These are phyloP conservation scores for Xerocomellus amylosporus DNA, from an alignment of 768 basidiomycete genomes.

Conservation along the genomic window DNA sequence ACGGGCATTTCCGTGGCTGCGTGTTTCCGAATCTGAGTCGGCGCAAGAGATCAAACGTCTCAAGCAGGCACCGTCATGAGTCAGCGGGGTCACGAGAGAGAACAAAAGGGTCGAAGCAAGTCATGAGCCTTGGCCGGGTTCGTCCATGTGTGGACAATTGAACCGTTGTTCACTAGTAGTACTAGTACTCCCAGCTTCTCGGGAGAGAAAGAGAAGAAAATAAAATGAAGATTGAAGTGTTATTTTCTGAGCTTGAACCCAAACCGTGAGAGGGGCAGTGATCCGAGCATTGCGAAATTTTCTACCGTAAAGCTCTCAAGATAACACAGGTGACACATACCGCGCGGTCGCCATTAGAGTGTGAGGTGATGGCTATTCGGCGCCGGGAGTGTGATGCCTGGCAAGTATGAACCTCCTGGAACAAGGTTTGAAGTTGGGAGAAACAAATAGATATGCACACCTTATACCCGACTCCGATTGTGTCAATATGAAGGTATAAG, in stretches of 20 bases:
- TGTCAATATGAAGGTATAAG: constrained; percentile 13
- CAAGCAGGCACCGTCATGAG: constrained; percentile 9
- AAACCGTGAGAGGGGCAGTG: constrained; percentile 14
- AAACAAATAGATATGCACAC: constrained; percentile 17
- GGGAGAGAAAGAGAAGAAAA: background rate
- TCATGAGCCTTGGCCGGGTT: background rate
- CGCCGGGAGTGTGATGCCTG: background rate
- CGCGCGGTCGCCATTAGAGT: constrained; percentile 1
- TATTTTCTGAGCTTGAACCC: constrained; percentile 14
- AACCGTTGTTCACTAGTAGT: background rate
- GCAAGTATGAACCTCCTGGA: background rate
- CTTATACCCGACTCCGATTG: constrained; percentile 23
- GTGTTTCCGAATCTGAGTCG: constrained; percentile 8
- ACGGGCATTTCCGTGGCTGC: constrained; percentile 19
- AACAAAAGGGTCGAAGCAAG: background rate
- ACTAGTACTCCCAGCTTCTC: background rate
- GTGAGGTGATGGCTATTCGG: background rate
- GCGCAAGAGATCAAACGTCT: constrained; percentile 5
- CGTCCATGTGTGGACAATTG: constrained; percentile 4
- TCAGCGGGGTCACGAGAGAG: constrained; percentile 7
- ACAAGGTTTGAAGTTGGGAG: constrained; percentile 22
- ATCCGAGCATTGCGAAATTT: background rate
- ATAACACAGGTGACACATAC: constrained; percentile 12
- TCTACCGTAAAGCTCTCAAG: constrained; percentile 1
- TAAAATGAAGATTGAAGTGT: background rate